Percentiles rank a stretch among this genome's conserved stretches.
Evolutionary conservation across 345 rosid genomes (phyloP).

Genomic region (Microcos paniculata): DNA sequence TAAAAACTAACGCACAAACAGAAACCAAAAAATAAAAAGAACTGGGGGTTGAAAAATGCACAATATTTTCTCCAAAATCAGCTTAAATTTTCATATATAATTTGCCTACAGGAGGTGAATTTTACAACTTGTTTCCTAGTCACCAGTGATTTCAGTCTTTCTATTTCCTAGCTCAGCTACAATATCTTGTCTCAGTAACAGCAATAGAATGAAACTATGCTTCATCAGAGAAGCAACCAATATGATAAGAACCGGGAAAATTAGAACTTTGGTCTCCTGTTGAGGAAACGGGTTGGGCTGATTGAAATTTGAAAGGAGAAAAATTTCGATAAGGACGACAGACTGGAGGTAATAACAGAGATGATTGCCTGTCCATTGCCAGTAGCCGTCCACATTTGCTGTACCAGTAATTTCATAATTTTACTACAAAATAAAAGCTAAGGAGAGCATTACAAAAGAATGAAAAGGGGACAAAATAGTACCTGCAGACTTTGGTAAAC

Average conservation of each 20-base stretch:
- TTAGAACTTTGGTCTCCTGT: slow-evolving; percentile 32
- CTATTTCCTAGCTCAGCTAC: neutral
- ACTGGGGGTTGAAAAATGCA: slow-evolving; percentile 28
- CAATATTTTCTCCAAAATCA: too few species aligned
- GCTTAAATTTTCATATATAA: too few species aligned
- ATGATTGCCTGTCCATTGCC: slow-evolving; percentile 66
- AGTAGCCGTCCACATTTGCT: slow-evolving; percentile 74
- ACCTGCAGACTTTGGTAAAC: slow-evolving; percentile 77
- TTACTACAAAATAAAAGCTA: slow-evolving; percentile 1
- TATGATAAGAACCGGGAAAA: slow-evolving; percentile 46
- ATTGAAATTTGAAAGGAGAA: slow-evolving; percentile 19
- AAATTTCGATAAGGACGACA: slow-evolving; percentile 42
- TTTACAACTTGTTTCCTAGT: neutral
- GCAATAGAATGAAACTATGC: slow-evolving; percentile 15
- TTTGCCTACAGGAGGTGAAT: neutral
- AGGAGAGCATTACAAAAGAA: neutral
- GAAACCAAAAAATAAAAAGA: too few species aligned
- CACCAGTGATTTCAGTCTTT: neutral
- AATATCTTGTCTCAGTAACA: neutral
- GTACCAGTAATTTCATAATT: slow-evolving; percentile 24
- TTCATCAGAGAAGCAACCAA: slow-evolving; percentile 51
- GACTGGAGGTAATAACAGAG: slow-evolving; percentile 58
- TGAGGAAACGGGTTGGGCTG: slow-evolving; percentile 19
- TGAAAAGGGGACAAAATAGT: slow-evolving; percentile 15
- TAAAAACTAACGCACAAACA: too few species aligned